Base-by-base conservation (phyloP, 148 eudicot genomes). In the Nepenthes mirabilis region DNA sequence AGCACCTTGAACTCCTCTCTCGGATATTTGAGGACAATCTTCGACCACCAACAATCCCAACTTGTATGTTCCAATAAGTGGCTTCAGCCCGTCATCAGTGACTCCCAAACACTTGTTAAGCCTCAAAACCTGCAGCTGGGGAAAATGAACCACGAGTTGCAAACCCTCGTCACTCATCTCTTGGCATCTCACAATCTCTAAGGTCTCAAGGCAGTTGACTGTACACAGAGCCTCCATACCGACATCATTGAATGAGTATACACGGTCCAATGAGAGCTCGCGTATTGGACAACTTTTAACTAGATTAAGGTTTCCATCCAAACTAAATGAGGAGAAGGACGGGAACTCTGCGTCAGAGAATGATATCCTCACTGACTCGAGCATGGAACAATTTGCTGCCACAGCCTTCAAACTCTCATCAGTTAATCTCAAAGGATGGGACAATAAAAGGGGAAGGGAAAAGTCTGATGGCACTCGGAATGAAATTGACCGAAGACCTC, bases 101-200 rank as follows among this genome's bases (percentile, higher is more conserved):
- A 91, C 78, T 53, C 93, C 90, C 63, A 87, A 67, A 75, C 95
- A 91, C 72, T 83, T 88, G 52, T 55, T 62, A 1, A 91, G 85
- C 74, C 79, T 75, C 58, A 91, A 59, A 37, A 83, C 77, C 3
- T 72, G 49, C 67, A 91, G 68, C 45, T 49, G 57, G 1, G 89
- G 74, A 65, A 70, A 74, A 33, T 66, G 81, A 52, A 73, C 66
- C 14, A 80, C 80, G 5, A 81, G 79, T 65, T 80, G 82, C 47
- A 91, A 33, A 34, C 97, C 95, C 2, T 87, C 93, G 11, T 91
- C 97, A 10, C 77, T 85, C 53, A 91, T 68, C 70, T 91, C 90
- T 67, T 87, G 97, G 76, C 97, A 91, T 59, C 78, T 79, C 34
- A 79, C 87, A 23, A 91, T 83, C 69, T 91, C 97, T 14, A 91